phyloP scores from a whole-genome alignment of 2,329 filamentous ascomycete species.

The Gaeumannomyces tritici region DNA sequence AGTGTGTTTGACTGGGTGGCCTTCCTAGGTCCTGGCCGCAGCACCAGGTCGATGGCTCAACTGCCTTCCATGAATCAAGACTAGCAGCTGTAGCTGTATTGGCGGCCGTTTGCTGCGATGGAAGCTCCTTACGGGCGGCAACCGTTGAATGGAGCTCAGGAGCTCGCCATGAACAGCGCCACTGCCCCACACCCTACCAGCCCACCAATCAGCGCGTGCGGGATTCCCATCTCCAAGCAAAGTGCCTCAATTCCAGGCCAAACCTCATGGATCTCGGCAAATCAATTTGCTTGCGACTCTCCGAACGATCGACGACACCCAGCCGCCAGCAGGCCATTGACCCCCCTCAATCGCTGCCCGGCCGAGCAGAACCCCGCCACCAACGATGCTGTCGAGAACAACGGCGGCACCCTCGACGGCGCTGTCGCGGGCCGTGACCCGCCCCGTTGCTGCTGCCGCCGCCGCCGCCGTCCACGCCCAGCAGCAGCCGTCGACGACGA shows the following conservation, averaged over 20 bases:
- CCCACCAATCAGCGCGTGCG: slow-evolving; percentile 1
- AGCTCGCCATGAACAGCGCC: not conserved
- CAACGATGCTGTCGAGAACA: slow-evolving; percentile 31
- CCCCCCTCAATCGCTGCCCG: slow-evolving; percentile 21
- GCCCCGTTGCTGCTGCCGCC: slow-evolving; percentile 18
- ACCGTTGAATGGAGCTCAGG: not conserved
- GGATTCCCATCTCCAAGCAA: slow-evolving; percentile 7
- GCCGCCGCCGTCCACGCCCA: slow-evolving; percentile 19
- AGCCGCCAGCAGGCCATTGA: slow-evolving; percentile 3
- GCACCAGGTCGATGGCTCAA: not conserved
- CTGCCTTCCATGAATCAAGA: not conserved
- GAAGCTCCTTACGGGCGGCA: not conserved
- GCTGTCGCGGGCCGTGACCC: slow-evolving; percentile 28
- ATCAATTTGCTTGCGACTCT: not conserved
- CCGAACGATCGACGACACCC: slow-evolving; percentile 7
- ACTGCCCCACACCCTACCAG: not conserved
- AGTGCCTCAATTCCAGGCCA: slow-evolving; percentile 1
- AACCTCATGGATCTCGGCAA: slow-evolving; percentile 1
- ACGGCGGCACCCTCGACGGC: slow-evolving; percentile 27
- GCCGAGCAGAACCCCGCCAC: slow-evolving; percentile 20
- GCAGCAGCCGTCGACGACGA: slow-evolving; percentile 10
- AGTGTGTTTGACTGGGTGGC: too few relatives aligned
- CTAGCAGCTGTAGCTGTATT: not conserved
- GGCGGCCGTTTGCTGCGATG: not conserved
- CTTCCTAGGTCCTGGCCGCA: not conserved